Evolutionary conservation across 805 yeast genomes (phyloP).

Genomic region (Candida sithepensis): DNA sequence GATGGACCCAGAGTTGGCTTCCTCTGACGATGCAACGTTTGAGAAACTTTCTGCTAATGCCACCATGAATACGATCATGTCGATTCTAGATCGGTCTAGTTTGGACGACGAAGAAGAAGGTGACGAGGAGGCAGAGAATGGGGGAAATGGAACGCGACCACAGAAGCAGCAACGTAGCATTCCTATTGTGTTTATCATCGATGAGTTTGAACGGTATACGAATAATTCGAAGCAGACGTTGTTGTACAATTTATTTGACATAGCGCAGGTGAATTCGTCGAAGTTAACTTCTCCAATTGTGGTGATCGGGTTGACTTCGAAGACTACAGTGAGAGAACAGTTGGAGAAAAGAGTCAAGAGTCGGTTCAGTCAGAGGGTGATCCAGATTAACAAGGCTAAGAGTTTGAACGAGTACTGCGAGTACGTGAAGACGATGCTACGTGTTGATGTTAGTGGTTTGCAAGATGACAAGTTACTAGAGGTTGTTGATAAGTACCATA

Average conservation of each 20-base stretch:
- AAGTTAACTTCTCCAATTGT: constrained; percentile 59
- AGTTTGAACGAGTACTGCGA: constrained; percentile 48
- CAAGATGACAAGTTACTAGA: no score
- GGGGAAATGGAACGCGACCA: constrained; percentile 10
- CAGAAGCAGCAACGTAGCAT: constrained; percentile 31
- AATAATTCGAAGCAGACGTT: constrained; percentile 72
- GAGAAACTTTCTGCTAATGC: constrained; percentile 35
- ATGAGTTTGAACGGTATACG: constrained; percentile 81
- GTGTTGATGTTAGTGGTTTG: constrained; percentile 14
- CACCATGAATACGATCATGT: constrained; percentile 57
- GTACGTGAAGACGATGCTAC: constrained; percentile 33
- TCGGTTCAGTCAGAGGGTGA: constrained; percentile 77
- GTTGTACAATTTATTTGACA: constrained; percentile 81
- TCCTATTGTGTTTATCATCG: constrained; percentile 74
- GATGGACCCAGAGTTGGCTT: constrained; percentile 12
- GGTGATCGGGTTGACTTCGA: constrained; percentile 75
- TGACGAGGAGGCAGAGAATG: constrained; percentile 7
- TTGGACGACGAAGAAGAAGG: constrained; percentile 11
- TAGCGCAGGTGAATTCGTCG: constrained; percentile 56
- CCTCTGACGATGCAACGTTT: constrained; percentile 13
- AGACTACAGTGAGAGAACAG: constrained; percentile 71
- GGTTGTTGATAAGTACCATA: constrained; percentile 33
- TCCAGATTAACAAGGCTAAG: constrained; percentile 52
- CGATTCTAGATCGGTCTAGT: constrained; percentile 42
- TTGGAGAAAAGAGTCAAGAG: constrained; percentile 90